Base-by-base conservation (phyloP, 148 eudicot genomes). In the Drosera capensis region DNA sequence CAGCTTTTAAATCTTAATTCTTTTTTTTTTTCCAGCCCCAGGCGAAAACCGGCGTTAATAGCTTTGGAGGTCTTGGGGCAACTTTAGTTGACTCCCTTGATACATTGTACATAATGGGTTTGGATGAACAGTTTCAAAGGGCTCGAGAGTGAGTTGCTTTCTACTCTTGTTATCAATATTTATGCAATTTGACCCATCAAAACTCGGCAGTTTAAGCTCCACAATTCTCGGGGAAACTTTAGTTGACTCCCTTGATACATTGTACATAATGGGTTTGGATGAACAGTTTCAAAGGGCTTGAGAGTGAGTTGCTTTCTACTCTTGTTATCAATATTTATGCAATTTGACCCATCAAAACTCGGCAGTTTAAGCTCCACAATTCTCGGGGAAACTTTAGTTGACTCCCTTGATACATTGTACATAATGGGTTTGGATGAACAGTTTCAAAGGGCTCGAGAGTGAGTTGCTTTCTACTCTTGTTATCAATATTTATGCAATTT, bases 61-160 rank as follows among this genome's bases (percentile, higher is more conserved):
- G 99, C 79, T 92, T 92, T 57, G 99, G 99, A 46, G 99, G 99
- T 62, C 94, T 92, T 56, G 99, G 99, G 55, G 99, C 99, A 41
- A 92, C 95, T 41, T 46, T 92, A 45, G 57, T 92, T 56, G 99
- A 92, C 66, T 67, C 95, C 23, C 85, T 92, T 58, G 99, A 85
- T 68, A 92, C 99, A 15, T 56, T 92, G 72, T 85, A 85, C 51
- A 85, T 92, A 57, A 92, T 92, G 99, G 99, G 94, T 22, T 74
- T 92, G 31, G 70, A 81, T 35, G 99, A 92, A 46, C 90, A 92
- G 66, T 92, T 92, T 52, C 88, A 85, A 62, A 85, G 67, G 63
- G 99, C 99, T 54, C 72, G 72, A 79, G 95, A 76, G 99, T 92
- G 58, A 78, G 95, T 72, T 60, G 45, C 38, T 22, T 53, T n/a